Evolutionary conservation across 1,284 basidiomycete species (phyloP), one percentile per base, ranked within the genome.

Genomic region (Trametes polyzona): DNA sequence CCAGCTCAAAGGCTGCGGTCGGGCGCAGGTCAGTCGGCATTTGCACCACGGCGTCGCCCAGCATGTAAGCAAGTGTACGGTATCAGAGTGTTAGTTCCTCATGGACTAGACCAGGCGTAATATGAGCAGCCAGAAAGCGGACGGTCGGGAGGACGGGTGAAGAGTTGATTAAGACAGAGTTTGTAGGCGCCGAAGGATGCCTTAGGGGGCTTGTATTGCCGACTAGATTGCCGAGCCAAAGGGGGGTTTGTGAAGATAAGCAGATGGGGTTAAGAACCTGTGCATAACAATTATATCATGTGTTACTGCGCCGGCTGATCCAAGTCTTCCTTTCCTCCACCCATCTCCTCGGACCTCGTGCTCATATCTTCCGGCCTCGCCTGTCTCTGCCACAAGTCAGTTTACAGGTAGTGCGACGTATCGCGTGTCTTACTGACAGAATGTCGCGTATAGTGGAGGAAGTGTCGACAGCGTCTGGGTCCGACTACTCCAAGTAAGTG

Each of bases 401-500:
- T 7, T 14, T 3, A 9, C 7, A 24, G 9, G 5, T 35, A 11
- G n/a, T n/a, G n/a, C n/a, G n/a, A n/a, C n/a, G n/a, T 37, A 17
- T 19, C 10, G n/a, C n/a, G n/a, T n/a, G n/a, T n/a, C 24, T 17
- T 11, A 17, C 42, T 43, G 12, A 24, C 16, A 17, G 24, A 24
- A 21, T 39, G 43, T 47, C 49, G 17, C 42, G 37, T 26, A 23
- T 72, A 85, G 87, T 94, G 87, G 93, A 94, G 69, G 93, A 95
- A 66, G 79, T 87, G 30, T 92, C 92, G 40, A 92, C 90, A 10
- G 92, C 91, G 32, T 93, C 92, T 21, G 90, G 92, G 70, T 93
- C 92, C 29, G 92, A 93, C 71, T 95, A 94, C 72, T 92, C 92
- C 52, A 93, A 92, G 90, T 91, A 67, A 69, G 83, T 71, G 42